Percentiles rank a stretch among this genome's conserved stretches.
These are phyloP conservation scores for Enterospora canceri DNA, from an alignment of 371 early-diverging fungal species.

Conservation along the genomic window DNA sequence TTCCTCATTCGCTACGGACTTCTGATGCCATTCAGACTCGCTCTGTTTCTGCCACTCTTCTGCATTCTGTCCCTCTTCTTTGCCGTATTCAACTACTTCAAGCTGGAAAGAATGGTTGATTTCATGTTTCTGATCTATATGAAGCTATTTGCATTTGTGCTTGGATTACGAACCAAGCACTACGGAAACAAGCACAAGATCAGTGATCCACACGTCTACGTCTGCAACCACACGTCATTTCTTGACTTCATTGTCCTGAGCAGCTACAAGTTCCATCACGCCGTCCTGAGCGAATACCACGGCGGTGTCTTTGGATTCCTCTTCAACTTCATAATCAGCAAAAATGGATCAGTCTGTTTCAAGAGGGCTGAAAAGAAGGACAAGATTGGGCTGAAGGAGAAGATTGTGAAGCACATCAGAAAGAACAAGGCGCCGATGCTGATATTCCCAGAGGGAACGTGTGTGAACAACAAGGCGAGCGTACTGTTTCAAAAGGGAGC, in stretches of 20 bases:
- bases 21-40: constrained; percentile 43
- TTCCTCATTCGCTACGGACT: constrained; percentile 47
- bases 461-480: constrained; percentile 68
- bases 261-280: constrained; percentile 64
- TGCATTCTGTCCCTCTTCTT: constrained; percentile 2
- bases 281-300: constrained; percentile 65
- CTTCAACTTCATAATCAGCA: constrained; percentile 61
- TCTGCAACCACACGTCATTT: constrained; percentile 68
- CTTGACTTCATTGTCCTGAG: constrained; percentile 66
- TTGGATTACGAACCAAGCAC: constrained; percentile 56
- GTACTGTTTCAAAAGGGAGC: constrained; percentile 74
- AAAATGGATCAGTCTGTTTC: constrained; percentile 64
- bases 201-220: constrained; percentile 62
- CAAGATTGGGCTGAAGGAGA: constrained; percentile 58
- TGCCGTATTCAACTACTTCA: constrained; percentile 9
- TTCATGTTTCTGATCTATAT: constrained; percentile 15
- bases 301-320: constrained; percentile 61
- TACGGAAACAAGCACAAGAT: constrained; percentile 61
- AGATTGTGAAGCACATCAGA: constrained; percentile 57
- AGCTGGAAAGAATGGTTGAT: not conserved
- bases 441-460: constrained; percentile 75
- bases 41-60: constrained; percentile 7
- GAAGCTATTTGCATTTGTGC: constrained; percentile 28
- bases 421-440: constrained; percentile 58
- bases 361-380: constrained; percentile 64